Evolutionary conservation across 768 basidiomycete genomes (phyloP).

Genomic region (Tulasnella sp.): DNA sequence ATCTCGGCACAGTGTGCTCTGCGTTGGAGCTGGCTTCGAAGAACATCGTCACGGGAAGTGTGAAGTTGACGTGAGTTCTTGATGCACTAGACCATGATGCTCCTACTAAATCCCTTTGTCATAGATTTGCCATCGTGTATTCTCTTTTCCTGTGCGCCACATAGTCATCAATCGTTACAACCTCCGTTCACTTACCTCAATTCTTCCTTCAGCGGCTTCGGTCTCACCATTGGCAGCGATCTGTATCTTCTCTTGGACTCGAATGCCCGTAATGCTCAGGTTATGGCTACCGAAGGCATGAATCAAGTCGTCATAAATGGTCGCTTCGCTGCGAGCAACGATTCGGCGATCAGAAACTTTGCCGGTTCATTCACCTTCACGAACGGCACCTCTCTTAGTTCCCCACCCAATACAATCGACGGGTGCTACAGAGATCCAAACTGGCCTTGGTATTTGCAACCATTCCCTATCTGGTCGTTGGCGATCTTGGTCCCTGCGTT

Average conservation of each 20-base stretch:
- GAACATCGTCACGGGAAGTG: constrained; percentile 78
- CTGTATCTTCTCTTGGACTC: constrained; percentile 70
- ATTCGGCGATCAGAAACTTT: constrained; percentile 47
- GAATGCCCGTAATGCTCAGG: constrained; percentile 45
- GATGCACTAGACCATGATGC: not conserved
- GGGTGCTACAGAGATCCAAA: constrained; percentile 68
- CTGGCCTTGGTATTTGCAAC: constrained; percentile 75
- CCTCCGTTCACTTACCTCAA: not conserved
- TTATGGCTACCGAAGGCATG: constrained; percentile 53
- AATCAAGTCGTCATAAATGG: constrained; percentile 57
- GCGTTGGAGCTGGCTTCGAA: constrained; percentile 81
- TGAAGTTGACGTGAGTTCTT: constrained; percentile 37
- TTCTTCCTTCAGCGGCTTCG: constrained; percentile 55
- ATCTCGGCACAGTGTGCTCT: constrained; percentile 58
- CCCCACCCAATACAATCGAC: constrained; percentile 42
- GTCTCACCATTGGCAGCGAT: constrained; percentile 79
- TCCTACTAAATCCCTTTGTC: not conserved
- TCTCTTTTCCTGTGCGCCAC: constrained; percentile 57
- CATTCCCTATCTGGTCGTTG: constrained; percentile 73
- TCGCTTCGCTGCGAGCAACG: constrained; percentile 60
- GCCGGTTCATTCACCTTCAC: constrained; percentile 66
- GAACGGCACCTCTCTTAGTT: constrained; percentile 48
- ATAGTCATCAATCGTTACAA: not conserved
- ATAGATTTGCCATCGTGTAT: constrained; percentile 83
- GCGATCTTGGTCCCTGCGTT: constrained; percentile 74